phyloP scores from a whole-genome alignment of 179 eudicot species.

The Beta lomatogona region DNA sequence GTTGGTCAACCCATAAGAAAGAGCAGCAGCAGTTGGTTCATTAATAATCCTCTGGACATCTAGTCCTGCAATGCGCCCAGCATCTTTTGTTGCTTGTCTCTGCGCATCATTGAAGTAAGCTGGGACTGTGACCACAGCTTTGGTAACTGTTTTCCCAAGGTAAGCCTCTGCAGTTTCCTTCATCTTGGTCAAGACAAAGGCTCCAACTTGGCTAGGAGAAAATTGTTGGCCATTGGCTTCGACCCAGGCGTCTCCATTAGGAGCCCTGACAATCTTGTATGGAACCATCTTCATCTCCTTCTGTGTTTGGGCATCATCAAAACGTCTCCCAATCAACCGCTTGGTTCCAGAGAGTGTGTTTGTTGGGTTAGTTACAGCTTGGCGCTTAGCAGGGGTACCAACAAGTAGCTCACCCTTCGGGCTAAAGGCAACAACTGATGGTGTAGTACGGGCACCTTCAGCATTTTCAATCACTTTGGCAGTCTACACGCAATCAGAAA shows the following conservation, averaged over 20 bases:
- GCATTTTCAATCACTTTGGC: slow-evolving; percentile 93
- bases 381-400: slow-evolving; percentile 97
- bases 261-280: slow-evolving; percentile 77
- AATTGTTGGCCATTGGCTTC: slow-evolving; percentile 92
- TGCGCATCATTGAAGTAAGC: slow-evolving; percentile 96
- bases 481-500: slow-evolving; percentile 35
- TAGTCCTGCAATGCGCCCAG: slow-evolving; percentile 83
- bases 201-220: slow-evolving; percentile 94
- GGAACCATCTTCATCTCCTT: slow-evolving; percentile 98
- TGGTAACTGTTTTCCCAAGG: slow-evolving; percentile 71
- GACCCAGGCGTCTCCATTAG: slow-evolving; percentile 99
- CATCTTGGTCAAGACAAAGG: slow-evolving; percentile 81
- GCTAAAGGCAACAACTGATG: slow-evolving; percentile 83
- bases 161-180: slow-evolving; percentile 89
- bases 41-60: slow-evolving; percentile 89
- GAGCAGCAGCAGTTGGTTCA: slow-evolving; percentile 95
- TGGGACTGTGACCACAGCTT: slow-evolving; percentile 85
- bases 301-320: slow-evolving; percentile 84
- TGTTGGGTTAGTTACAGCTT: slow-evolving; percentile 89
- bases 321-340: slow-evolving; percentile 87
- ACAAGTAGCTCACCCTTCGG: slow-evolving; percentile 84
- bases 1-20: slow-evolving; percentile 80
- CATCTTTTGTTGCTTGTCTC: slow-evolving; percentile 93
- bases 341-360: slow-evolving; percentile 86
- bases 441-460: slow-evolving; percentile 95